These are phyloP conservation scores for Saturnispora halmiae DNA, from an alignment of 805 yeast genomes.

Conservation along the genomic window DNA sequence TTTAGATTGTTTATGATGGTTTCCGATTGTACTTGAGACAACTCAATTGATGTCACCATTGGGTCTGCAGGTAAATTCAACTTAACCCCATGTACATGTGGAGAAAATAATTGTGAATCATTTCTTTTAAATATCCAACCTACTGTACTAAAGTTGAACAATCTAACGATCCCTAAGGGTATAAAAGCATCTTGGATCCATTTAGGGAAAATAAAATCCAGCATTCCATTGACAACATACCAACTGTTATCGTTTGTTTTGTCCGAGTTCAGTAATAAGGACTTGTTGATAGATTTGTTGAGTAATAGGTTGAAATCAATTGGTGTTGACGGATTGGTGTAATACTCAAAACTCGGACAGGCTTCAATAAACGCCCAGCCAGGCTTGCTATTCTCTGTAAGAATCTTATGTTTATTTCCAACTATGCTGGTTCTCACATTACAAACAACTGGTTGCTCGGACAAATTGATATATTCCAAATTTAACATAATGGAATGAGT, in stretches of 20 bases:
- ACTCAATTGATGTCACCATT: background rate
- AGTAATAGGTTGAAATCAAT: background rate
- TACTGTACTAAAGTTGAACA: constrained; percentile 7
- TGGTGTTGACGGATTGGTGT: background rate
- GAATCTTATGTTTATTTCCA: background rate
- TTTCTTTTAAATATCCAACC: constrained; percentile 6
- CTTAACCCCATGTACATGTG: background rate
- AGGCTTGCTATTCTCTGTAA: background rate
- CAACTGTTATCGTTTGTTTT: background rate
- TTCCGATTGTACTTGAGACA: background rate
- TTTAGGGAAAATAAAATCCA: constrained; percentile 12
- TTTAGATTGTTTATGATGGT: constrained; percentile 4
- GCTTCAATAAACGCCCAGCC: constrained; percentile 4
- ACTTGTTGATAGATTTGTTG: constrained; percentile 4
- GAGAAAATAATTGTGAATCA: constrained; percentile 6
- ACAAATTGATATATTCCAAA: constrained; percentile 12
- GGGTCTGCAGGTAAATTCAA: constrained; percentile 2
- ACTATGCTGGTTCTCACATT: constrained; percentile 8
- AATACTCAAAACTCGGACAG: too few relatives aligned
- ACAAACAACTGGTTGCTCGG: constrained; percentile 8
- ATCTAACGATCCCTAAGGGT: constrained; percentile 10
- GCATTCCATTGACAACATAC: constrained; percentile 1
- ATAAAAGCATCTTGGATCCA: constrained; percentile 12
- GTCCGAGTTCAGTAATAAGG: background rate
- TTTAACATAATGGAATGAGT: constrained; percentile 12